phyloP scores from a whole-genome alignment of 2,329 filamentous ascomycete genomes.

The Alternaria brassicae region DNA sequence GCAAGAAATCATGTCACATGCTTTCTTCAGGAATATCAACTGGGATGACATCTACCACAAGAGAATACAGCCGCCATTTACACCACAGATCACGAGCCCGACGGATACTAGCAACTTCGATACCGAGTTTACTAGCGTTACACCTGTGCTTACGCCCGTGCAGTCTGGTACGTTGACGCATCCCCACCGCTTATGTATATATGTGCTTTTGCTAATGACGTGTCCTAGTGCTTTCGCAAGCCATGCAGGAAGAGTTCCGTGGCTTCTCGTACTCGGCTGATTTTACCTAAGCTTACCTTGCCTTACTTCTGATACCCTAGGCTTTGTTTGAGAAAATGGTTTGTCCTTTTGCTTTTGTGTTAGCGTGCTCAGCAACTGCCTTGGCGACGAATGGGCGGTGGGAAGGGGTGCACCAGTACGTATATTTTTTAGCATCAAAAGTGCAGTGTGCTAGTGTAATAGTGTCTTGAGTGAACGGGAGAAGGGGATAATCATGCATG shows the following conservation, averaged over 20 bases:
- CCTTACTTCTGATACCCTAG: constrained; percentile 20
- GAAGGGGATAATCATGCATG: constrained; percentile 4
- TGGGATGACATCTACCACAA: constrained; percentile 99
- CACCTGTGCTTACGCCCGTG: constrained; percentile 93
- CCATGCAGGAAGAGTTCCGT: constrained; percentile 99
- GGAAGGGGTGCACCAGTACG: neutral
- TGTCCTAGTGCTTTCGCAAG: constrained; percentile 83
- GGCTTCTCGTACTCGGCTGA: constrained; percentile 98
- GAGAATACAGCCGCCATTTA: constrained; percentile 84
- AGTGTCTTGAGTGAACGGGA: neutral
- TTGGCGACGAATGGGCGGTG: constrained; percentile 5
- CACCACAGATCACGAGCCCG: constrained; percentile 86
- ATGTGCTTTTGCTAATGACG: constrained; percentile 18
- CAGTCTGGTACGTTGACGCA: constrained; percentile 79
- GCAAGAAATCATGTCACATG: constrained; percentile 98
- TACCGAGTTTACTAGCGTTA: constrained; percentile 97
- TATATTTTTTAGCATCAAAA: constrained; percentile 10
- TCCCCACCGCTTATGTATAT: neutral
- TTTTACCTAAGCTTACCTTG: constrained; percentile 63
- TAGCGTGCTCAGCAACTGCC: constrained; percentile 6
- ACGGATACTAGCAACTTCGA: constrained; percentile 99
- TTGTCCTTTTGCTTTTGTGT: constrained; percentile 13
- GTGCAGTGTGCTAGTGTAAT: constrained; percentile 3
- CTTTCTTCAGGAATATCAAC: constrained; percentile 96
- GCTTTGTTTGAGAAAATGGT: constrained; percentile 16